A percentile compares a stretch with the other conserved stretches of the same genome.
These are phyloP conservation scores for Mucor piriformis DNA, from an alignment of 371 early-diverging fungal genomes.

Conservation along the genomic window DNA sequence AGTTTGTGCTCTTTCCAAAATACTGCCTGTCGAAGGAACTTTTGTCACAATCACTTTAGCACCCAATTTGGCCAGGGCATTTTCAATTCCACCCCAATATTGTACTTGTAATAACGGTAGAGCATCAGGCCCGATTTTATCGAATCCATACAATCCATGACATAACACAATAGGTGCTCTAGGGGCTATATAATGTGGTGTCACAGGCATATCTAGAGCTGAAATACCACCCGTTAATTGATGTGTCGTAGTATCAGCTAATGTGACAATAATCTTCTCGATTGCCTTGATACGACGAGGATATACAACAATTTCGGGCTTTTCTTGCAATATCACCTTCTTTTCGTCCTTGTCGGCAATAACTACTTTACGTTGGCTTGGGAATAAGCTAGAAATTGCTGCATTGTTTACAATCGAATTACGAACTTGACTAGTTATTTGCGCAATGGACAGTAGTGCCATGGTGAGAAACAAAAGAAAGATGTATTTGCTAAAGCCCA, in stretches of 20 bases:
- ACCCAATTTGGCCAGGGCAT: constrained; percentile 80
- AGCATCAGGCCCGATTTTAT: constrained; percentile 74
- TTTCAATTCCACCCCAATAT: constrained; percentile 89
- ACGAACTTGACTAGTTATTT: constrained; percentile 8
- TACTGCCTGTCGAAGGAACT: constrained; percentile 81
- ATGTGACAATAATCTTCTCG: neutral
- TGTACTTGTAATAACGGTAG: constrained; percentile 82
- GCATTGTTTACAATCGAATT: constrained; percentile 2
- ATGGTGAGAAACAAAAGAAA: neutral
- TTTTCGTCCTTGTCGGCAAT: neutral
- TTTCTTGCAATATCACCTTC: neutral
- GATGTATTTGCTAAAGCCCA: neutral
- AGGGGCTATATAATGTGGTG: constrained; percentile 71
- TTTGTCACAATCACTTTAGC: constrained; percentile 82
- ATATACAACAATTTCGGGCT: constrained; percentile 10
- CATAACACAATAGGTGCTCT: constrained; percentile 85
- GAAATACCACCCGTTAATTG: constrained; percentile 9
- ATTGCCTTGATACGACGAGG: constrained; percentile 10
- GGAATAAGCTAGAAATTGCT: neutral
- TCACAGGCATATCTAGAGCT: constrained; percentile 54
- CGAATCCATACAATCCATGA: constrained; percentile 92
- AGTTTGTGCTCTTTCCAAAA: constrained; percentile 78
- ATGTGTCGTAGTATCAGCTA: neutral
- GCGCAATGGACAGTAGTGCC: constrained; percentile 8
- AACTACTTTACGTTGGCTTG: neutral